Base-by-base conservation (phyloP, 2,329 filamentous ascomycete genomes). In the Apiospora phragmitis region DNA sequence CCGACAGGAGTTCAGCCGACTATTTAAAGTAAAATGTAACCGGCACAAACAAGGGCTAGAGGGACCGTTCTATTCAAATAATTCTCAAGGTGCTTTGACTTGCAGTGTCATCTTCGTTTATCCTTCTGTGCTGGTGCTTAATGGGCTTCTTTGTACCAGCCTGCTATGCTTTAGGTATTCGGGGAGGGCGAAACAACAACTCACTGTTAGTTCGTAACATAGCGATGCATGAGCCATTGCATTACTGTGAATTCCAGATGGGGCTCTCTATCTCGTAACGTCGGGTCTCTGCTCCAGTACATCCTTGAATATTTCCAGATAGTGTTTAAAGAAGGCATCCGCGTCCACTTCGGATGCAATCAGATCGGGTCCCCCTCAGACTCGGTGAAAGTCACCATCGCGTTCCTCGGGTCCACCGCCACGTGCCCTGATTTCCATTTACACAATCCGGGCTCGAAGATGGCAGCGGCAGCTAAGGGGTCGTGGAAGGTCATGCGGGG, bases 371-470 rank as follows among this genome's bases (percentile, higher is more conserved):
- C 41, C 29, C 55, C 70, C 8, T 62, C 14, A 8, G 35, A 65
- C 16, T 67, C 68, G 7, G 42, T 41, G n/a, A 71, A 69, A 29
- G 42, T 69, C 18, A 62, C 55, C n/a, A 35, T 38, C 24, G 45
- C 70, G 11, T 65, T 65, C 14, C 65, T 26, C 29, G 45, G 38
- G 8, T 69, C 68, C 1, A 71, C 21, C 9, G 7, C 26, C 14
- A 71, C 32, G 29, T 47, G 68, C n/a, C 70, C 70, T 14, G 24
- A 26, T 26, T 41, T 38, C 70, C 70, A 71, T 18, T 68, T 26
- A 24, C 70, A 71, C n/a, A 71, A 26, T 9, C 65, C 62, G 2
- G 70, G 70, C 29, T 67, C 65, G 47, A 71, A 71, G 24, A 71
- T 69, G 67, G 68, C 47, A 38, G 68, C 70, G 7, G 70, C 70